Conservation (phyloP, 345 rosid species). For the Camelina hispida region DNA sequence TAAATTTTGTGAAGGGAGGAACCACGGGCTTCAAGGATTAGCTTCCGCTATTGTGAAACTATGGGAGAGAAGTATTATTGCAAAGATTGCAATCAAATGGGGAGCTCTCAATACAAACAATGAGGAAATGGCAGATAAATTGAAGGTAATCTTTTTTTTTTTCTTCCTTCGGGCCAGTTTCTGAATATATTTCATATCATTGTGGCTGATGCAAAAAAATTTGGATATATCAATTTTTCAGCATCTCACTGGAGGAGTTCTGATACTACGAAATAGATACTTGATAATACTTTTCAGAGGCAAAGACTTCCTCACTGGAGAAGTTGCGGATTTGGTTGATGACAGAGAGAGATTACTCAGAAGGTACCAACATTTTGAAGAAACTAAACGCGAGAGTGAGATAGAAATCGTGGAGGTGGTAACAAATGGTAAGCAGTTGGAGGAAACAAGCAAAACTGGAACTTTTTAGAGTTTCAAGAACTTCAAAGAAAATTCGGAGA, state of each 20-base stretch:
- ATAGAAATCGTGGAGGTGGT: conserved; percentile 47
- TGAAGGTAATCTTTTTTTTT: conserved; percentile 57
- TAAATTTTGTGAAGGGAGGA: conserved; percentile 63
- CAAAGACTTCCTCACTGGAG: conserved; percentile 73
- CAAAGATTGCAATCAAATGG: conserved; percentile 89
- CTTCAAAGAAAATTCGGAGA: conserved; percentile 53
- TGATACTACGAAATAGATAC: conserved; percentile 75
- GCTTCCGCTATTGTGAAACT: conserved; percentile 77
- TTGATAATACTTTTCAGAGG: conserved; percentile 80
- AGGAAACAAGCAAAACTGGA: conserved; percentile 56
- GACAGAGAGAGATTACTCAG: conserved; percentile 71
- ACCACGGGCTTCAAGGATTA: conserved; percentile 79
- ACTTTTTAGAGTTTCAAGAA: conserved; percentile 72
- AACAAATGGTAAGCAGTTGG: conserved; percentile 44
- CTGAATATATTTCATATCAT: neutral
- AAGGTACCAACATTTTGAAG: conserved; percentile 65
- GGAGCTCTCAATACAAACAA: conserved; percentile 73
- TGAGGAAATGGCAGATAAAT: conserved; percentile 81
- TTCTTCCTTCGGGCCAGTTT: conserved; percentile 2
- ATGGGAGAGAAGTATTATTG: conserved; percentile 79
- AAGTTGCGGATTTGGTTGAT: conserved; percentile 55
- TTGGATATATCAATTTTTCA: conserved; percentile 42
- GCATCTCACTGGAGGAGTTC: conserved; percentile 81
- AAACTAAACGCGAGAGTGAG: conserved; percentile 60
- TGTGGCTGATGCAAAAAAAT: conserved; percentile 25